Evolutionary conservation across 1,284 basidiomycete species (phyloP).

Genomic region (Boletellus deceptivus): DNA sequence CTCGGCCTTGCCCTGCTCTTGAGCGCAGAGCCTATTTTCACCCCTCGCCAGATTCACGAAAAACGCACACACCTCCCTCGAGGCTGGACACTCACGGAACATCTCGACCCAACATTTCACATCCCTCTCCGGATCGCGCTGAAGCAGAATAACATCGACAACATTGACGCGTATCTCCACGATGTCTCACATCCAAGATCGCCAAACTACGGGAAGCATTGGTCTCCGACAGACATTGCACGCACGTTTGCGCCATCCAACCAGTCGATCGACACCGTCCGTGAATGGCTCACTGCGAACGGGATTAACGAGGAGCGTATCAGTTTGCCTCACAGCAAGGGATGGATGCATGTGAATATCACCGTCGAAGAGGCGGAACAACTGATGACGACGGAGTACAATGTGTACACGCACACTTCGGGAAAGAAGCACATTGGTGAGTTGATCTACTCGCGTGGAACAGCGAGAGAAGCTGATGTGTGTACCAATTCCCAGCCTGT

Average conservation of each 20-base stretch:
- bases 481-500: conserved; percentile 31
- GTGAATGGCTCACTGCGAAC: conserved; percentile 37
- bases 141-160: conserved; percentile 39
- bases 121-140: conserved; percentile 43
- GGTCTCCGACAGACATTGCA: conserved; percentile 37
- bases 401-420: conserved; percentile 39
- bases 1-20: conserved; percentile 15
- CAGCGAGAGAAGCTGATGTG: conserved; percentile 21
- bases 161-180: conserved; percentile 36
- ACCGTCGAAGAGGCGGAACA: conserved; percentile 42
- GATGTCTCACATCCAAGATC: conserved; percentile 45
- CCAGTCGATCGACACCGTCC: conserved; percentile 38
- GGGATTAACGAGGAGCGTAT: conserved; percentile 29
- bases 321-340: conserved; percentile 24
- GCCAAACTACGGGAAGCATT: conserved; percentile 43
- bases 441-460: conserved; percentile 1
- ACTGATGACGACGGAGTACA: conserved; percentile 43
- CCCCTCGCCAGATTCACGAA: conserved; percentile 29
- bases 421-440: conserved; percentile 32
- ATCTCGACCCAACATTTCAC: conserved; percentile 24
- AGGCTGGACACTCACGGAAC: conserved; percentile 33
- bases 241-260: conserved; percentile 40
- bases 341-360: conserved; percentile 41
- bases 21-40: conserved; percentile 3
- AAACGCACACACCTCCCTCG: conserved; percentile 30